Evolutionary conservation across 2,329 filamentous ascomycete species (phyloP).

Genomic region (Epichloe sp.): DNA sequence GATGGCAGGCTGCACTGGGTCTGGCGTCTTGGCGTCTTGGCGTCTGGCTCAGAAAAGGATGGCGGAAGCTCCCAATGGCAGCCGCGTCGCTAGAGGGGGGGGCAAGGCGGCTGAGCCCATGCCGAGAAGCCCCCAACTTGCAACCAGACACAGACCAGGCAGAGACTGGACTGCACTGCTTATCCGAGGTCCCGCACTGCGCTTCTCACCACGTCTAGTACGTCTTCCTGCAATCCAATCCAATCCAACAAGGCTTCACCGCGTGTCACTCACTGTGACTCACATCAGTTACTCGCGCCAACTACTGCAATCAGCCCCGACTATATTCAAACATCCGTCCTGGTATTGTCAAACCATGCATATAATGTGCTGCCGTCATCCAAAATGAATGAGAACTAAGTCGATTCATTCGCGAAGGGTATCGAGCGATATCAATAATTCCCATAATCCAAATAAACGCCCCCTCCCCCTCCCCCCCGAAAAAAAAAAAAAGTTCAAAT

Average conservation of each 20-base stretch:
- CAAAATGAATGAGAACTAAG: background rate
- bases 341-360: background rate
- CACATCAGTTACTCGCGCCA: no score
- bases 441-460: slow-evolving; percentile 8
- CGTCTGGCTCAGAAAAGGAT: slow-evolving; percentile 3
- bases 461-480: background rate
- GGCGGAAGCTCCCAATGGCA: slow-evolving; percentile 3
- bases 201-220: no score
- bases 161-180: no score
- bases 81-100: no score
- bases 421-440: slow-evolving; percentile 8
- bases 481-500: background rate
- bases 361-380: background rate
- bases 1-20: background rate
- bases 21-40: no score
- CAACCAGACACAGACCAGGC: no score
- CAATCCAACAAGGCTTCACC: no score
- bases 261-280: no score
- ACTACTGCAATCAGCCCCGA: background rate
- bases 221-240: no score
- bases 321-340: background rate
- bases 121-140: no score
- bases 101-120: no score
- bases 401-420: slow-evolving; percentile 7
- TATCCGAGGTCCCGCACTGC: no score